Evolutionary conservation across 2,329 filamentous ascomycete species (phyloP).

Genomic region (Penicillium sp.): DNA sequence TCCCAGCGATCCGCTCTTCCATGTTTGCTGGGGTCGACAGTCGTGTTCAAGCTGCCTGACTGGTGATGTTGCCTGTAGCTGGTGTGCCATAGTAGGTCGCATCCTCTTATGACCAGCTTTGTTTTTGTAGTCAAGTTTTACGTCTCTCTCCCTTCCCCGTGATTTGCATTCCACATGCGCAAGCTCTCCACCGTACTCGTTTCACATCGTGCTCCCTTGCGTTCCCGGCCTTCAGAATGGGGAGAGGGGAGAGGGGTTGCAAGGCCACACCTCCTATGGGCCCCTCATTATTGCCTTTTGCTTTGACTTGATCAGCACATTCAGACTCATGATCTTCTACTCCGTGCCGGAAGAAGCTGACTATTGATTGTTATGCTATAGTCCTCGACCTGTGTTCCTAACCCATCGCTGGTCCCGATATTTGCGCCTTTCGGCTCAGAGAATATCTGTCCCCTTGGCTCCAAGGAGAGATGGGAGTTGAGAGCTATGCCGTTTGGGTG

Average conservation of each 20-base stretch:
- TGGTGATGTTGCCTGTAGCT: slow-evolving; percentile 37
- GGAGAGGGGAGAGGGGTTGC: not conserved
- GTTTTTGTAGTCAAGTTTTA: not conserved
- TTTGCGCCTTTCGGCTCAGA: slow-evolving; percentile 38
- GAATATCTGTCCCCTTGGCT: slow-evolving; percentile 41
- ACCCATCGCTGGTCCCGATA: slow-evolving; percentile 37
- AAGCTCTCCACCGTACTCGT: not conserved
- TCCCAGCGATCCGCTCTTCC: slow-evolving; percentile 29
- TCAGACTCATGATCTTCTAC: not conserved
- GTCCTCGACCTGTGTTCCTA: slow-evolving; percentile 45
- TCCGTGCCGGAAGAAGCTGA: not conserved
- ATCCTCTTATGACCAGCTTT: not conserved
- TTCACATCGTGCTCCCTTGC: slow-evolving; percentile 10
- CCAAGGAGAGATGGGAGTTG: slow-evolving; percentile 45
- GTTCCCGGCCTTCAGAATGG: slow-evolving; percentile 8
- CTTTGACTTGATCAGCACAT: not conserved
- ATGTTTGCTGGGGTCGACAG: slow-evolving; percentile 40
- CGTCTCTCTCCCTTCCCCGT: not conserved
- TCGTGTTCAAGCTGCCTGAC: slow-evolving; percentile 36
- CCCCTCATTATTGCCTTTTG: not conserved
- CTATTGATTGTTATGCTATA: slow-evolving; percentile 14
- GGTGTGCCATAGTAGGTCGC: slow-evolving; percentile 40
- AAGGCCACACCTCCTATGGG: not conserved
- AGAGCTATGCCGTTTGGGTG: slow-evolving; percentile 42
- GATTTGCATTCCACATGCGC: not conserved